phyloP scores from a whole-genome alignment of 495 filamentous ascomycete genomes.

The Pyrenula aspistea region DNA sequence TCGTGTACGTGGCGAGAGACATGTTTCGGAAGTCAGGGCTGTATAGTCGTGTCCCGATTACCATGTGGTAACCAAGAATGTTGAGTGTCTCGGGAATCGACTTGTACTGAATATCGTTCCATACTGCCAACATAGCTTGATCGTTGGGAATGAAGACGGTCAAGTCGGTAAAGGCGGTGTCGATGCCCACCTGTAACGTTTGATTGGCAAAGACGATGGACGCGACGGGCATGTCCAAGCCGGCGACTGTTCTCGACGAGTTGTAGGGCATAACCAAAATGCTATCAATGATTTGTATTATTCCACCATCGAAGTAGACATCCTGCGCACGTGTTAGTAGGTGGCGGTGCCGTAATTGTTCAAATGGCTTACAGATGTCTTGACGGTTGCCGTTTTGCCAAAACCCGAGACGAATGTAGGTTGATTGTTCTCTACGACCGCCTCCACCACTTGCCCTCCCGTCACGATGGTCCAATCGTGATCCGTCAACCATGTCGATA shows the following conservation, averaged over 20 bases:
- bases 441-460: not conserved
- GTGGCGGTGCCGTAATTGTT: not conserved
- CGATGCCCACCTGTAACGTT: constrained; percentile 42
- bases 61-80: constrained; percentile 33
- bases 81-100: constrained; percentile 28
- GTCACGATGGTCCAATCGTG: not conserved
- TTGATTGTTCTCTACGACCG: not conserved
- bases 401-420: constrained; percentile 20
- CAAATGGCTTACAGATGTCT: constrained; percentile 14
- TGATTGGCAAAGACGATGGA: constrained; percentile 28
- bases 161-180: constrained; percentile 26
- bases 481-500: not conserved
- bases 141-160: constrained; percentile 55
- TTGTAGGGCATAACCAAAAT: constrained; percentile 34
- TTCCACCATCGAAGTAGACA: constrained; percentile 48
- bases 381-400: constrained; percentile 16
- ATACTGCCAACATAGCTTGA: constrained; percentile 47
- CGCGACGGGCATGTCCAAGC: not conserved
- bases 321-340: constrained; percentile 22
- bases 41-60: constrained; percentile 43
- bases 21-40: constrained; percentile 27
- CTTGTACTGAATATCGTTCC: constrained; percentile 32
- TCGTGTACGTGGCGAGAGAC: constrained; percentile 23
- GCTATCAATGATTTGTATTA: constrained; percentile 52
- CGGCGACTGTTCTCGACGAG: constrained; percentile 28